These are phyloP conservation scores for Cercospora zeae-maydis DNA, from an alignment of 2,329 filamentous ascomycete species.

Conservation along the genomic window DNA sequence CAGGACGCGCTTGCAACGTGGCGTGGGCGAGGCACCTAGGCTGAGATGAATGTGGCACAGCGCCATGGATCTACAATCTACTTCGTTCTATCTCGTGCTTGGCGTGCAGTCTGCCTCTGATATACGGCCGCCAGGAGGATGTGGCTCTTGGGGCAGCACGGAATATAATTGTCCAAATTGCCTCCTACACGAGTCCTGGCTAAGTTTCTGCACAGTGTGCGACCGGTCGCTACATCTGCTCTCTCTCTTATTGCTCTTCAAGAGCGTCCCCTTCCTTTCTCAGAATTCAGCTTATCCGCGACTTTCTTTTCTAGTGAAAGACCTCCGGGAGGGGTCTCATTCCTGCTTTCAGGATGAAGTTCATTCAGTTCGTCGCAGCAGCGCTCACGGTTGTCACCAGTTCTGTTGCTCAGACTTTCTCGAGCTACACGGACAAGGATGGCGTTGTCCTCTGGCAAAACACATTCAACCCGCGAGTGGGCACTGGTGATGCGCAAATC, in stretches of 20 bases:
- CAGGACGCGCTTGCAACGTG: neutral
- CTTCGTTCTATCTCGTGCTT: slow-evolving; percentile 10
- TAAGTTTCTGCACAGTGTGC: slow-evolving; percentile 1
- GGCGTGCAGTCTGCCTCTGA: neutral
- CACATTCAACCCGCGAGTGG: slow-evolving; percentile 41
- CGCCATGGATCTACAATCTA: slow-evolving; percentile 6
- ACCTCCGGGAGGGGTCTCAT: slow-evolving; percentile 24
- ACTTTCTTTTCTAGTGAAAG: slow-evolving; percentile 13
- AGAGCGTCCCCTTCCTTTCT: slow-evolving; percentile 23
- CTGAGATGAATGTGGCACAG: neutral
- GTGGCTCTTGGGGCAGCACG: neutral
- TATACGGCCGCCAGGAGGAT: slow-evolving; percentile 1
- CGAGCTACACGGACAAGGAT: slow-evolving; percentile 40
- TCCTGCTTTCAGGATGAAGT: slow-evolving; percentile 24
- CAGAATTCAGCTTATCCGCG: slow-evolving; percentile 5
- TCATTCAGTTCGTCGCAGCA: slow-evolving; percentile 18
- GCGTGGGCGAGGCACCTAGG: neutral
- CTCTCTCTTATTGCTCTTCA: slow-evolving; percentile 7
- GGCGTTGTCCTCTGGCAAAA: slow-evolving; percentile 55
- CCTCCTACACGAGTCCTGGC: neutral
- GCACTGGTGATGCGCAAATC: slow-evolving; percentile 49
- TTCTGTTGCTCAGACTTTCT: slow-evolving; percentile 28
- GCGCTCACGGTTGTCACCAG: slow-evolving; percentile 22
- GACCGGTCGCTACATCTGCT: neutral
- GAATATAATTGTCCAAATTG: slow-evolving; percentile 9